These are phyloP conservation scores for Pythium monospermum DNA, from an alignment of 352 stramenopile genomes.

Conservation along the genomic window DNA sequence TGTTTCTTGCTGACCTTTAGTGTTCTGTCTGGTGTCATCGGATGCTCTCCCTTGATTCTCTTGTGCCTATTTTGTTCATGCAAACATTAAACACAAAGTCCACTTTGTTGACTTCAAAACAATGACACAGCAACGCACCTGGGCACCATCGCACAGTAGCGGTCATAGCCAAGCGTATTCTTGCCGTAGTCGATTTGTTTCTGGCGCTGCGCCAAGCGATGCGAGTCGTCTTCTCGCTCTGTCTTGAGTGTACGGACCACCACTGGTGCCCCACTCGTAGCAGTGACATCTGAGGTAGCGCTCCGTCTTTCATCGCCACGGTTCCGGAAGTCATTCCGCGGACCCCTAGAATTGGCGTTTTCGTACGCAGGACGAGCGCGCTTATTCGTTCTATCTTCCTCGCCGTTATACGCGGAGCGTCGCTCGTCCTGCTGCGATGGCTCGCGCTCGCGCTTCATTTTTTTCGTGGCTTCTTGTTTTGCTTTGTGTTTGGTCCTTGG, in stretches of 20 bases:
- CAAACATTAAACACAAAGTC: conserved; percentile 1
- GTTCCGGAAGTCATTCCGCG: neutral
- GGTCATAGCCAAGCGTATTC: conserved; percentile 90
- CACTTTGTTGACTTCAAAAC: neutral
- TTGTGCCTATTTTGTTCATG: conserved; percentile 26
- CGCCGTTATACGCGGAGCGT: neutral
- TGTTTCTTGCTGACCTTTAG: conserved; percentile 69
- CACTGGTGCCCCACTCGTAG: neutral
- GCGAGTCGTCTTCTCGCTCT: conserved; percentile 71
- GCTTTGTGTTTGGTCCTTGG: conserved; percentile 3
- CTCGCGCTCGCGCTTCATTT: conserved; percentile 9
- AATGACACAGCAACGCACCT: conserved; percentile 21
- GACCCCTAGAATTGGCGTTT: neutral
- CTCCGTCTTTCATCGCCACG: neutral
- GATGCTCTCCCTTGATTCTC: conserved; percentile 45
- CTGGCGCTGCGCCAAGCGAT: conserved; percentile 83
- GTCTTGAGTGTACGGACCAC: conserved; percentile 45
- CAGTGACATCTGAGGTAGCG: neutral
- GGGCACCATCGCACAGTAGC: conserved; percentile 64
- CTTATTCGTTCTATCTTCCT: neutral
- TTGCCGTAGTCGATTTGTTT: conserved; percentile 93
- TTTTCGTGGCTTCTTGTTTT: conserved; percentile 8
- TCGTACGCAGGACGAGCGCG: conserved; percentile 7
- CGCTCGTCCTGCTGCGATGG: neutral
- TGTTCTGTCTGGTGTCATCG: conserved; percentile 79